Conservation (phyloP, 106 monocot species). For the Gastrodia elata region DNA sequence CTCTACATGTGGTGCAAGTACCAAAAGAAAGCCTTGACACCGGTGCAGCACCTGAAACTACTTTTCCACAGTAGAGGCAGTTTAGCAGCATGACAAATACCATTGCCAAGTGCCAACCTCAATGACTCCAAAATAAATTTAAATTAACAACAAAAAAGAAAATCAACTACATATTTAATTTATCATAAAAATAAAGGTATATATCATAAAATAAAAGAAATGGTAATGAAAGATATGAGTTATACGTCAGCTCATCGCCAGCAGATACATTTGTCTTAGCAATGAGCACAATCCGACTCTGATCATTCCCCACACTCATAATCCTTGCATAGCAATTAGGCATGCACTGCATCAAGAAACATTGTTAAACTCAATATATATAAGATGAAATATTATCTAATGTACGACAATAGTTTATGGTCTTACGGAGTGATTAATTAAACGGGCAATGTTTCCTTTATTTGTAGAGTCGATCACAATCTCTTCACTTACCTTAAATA, state of each 20-base stretch:
- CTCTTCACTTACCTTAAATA: constrained; percentile 92
- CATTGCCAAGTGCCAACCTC: too few species aligned
- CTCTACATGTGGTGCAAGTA: too few species aligned
- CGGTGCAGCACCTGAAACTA: too few species aligned
- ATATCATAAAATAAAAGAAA: not conserved
- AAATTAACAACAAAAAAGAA: not conserved
- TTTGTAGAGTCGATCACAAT: constrained; percentile 84
- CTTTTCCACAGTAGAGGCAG: too few species aligned
- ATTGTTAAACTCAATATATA: not conserved
- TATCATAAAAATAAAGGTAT: not conserved
- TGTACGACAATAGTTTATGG: not conserved
- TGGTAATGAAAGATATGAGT: not conserved
- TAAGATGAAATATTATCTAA: not conserved
- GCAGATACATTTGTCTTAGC: constrained; percentile 67
- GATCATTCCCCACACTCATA: constrained; percentile 60
- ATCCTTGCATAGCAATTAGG: constrained; percentile 98
- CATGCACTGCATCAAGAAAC: constrained; percentile 60
- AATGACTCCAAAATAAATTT: not conserved
- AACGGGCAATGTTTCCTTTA: constrained; percentile 85
- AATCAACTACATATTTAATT: not conserved
- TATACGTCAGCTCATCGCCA: constrained; percentile 85
- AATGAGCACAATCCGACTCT: constrained; percentile 74
- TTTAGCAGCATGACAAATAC: too few species aligned
- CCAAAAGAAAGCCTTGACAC: too few species aligned
- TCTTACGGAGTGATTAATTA: constrained; percentile 86